Evolutionary conservation across 805 yeast species (phyloP), one percentile per base, ranked within the genome.

Genomic region (Hanseniaspora clermontiae): DNA sequence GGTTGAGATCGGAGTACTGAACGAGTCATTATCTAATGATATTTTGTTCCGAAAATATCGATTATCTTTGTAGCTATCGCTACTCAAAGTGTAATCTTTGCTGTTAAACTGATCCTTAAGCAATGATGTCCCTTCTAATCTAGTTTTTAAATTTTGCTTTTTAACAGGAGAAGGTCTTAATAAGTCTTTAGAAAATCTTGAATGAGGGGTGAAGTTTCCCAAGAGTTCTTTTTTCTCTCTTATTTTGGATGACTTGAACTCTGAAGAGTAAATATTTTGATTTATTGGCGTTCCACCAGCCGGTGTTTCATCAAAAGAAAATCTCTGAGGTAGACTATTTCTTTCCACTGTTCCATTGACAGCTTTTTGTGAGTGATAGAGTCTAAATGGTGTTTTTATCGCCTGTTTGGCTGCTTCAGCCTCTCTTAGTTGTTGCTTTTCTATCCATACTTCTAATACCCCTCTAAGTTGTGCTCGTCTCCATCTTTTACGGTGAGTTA

Each of bases 401-500:
- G 24, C 11, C n/a, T 31, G 24, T 17, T 20, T 32, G 5, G 19
- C 27, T 3, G 5, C 19, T 6, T 36, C 27, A 5, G 9, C 11
- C 6, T 34, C 36, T 10, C 32, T 34, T 9, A 34, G 17, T 19
- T n/a, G 34, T 10, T n/a, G 38, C 17, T 46, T 46, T 29, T 45
- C 40, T 19, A 20, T 10, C 56, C 56, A 52, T 14, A 52, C 12
- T 17, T 36, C 36, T 11, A 52, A 10, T 1, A 39, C 42, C 6
- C 56, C 56, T 45, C 56, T 14, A 10, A 38, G 12, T 19, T 52
- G 45, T 5, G 56, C 56, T 45, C 56, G 45, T 38, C 24, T 38
- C 56, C 56, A 52, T 37, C 56, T 45, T 36, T 52, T 34, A 5
- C 29, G 19, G 45, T 52, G 56, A 0, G 56, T 52, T n/a, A 14